Conservation (phyloP, 805 yeast genomes). For the Blastobotrys terrestris region DNA sequence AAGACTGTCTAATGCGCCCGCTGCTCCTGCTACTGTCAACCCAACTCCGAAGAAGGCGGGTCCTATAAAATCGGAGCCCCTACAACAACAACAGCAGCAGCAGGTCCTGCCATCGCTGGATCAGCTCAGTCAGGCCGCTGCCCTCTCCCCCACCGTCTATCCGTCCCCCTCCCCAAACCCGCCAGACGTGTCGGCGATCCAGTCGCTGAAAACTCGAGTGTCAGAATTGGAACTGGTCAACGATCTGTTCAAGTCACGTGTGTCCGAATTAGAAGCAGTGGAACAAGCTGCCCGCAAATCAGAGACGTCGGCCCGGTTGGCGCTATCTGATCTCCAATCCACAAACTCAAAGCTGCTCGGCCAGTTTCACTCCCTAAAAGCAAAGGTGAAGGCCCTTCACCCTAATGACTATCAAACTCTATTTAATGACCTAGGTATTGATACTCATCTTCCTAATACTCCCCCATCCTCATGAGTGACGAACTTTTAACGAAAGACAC, state of each 20-base stretch:
- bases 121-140: conserved; percentile 1
- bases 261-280: conserved; percentile 63
- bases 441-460: not conserved
- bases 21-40: not conserved
- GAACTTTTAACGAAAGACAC: not conserved
- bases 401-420: not conserved
- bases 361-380: not conserved
- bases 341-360: not conserved
- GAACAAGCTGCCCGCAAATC: conserved; percentile 18
- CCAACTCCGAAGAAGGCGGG: not conserved
- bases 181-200: conserved; percentile 24
- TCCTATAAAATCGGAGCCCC: not conserved
- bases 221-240: conserved; percentile 86
- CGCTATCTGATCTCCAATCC: not conserved
- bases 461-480: not conserved
- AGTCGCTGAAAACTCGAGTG: conserved; percentile 62
- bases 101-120: not conserved
- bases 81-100: conserved; percentile 1
- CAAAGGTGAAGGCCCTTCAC: not conserved
- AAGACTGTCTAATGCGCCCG: not conserved
- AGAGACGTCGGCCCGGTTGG: not conserved
- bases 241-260: conserved; percentile 77
- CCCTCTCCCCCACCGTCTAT: not conserved
- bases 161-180: not conserved
- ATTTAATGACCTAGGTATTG: not conserved